Evolutionary conservation across 805 yeast species (phyloP), one percentile per base, ranked within the genome.

Genomic region (Suhomyces sp.): DNA sequence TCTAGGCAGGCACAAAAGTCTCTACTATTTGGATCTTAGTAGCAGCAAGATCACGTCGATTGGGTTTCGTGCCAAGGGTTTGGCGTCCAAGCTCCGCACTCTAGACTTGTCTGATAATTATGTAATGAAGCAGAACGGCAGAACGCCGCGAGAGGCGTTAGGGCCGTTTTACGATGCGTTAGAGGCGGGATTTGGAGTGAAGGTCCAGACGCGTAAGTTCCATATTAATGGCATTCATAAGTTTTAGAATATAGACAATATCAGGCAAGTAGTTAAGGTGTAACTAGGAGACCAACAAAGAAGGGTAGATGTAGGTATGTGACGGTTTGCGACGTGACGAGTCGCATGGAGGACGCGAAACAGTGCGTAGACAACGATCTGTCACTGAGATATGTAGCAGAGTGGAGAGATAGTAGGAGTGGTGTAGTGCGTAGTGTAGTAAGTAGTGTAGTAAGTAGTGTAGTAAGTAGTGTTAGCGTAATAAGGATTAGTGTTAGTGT

Each of bases 131-230:
- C 44, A 54, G 35, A 36, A 49, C 17, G 42, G 55, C 22, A 46
- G 51, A 47, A 47, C 7, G 46, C 46, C 40, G 22, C 54, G 35
- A 49, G 57, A 38, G 41, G 56, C 56, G 51, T 51, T 61, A 12
- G 59, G 55, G 6, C 56, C 54, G 22, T 70, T 70, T 45, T 70
- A 70, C 54, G 56, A 53, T 9, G 54, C 51, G 2, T 52, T 70
- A 31, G 69, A 64, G 40, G 15, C 36, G 2, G 50, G 58, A 6
- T 57, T 70, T n/a, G 66, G 66, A 1, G 56, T 64, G 2, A 24
- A 44, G 29, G 64, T 61, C 6, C 50, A 49, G 6, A 56, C 55
- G 33, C 52, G 62, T 26, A 67, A 66, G 51, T 63, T 60, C 46
- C 65, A 67, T 54, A 59, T 69, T 6, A 69, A 68, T 53, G 60